Conservation (phyloP, 805 yeast genomes). For the Candida quercuum region DNA sequence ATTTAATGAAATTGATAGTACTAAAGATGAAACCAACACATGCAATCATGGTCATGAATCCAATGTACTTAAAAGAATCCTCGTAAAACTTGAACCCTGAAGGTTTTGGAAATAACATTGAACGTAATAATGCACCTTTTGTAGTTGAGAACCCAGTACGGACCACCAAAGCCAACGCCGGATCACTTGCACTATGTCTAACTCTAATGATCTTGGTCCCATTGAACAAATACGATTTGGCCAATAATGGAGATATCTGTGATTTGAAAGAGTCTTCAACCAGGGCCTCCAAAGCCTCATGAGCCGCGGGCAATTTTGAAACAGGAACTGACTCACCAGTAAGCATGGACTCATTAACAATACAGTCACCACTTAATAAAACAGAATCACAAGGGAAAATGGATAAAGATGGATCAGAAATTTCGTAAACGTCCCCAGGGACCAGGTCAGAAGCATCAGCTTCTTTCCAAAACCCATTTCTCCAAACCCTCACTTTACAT, state of each 20-base stretch:
- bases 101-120: constrained; percentile 96
- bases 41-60: constrained; percentile 88
- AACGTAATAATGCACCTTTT: constrained; percentile 87
- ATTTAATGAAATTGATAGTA: constrained; percentile 71
- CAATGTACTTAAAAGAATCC: constrained; percentile 94
- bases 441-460: constrained; percentile 73
- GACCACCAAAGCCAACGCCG: constrained; percentile 80
- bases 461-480: constrained; percentile 91
- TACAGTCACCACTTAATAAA: constrained; percentile 85
- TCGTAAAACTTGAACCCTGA: constrained; percentile 87
- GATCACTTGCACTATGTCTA: constrained; percentile 49
- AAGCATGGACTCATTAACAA: constrained; percentile 95
- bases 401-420: constrained; percentile 74
- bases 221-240: constrained; percentile 73
- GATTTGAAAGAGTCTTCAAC: constrained; percentile 50
- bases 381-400: constrained; percentile 87
- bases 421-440: constrained; percentile 94
- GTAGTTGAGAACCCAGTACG: constrained; percentile 94
- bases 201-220: constrained; percentile 90
- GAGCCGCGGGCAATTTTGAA: constrained; percentile 64
- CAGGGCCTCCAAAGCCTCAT: constrained; percentile 53
- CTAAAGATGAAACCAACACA: constrained; percentile 77
- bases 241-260: constrained; percentile 56
- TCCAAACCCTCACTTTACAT: constrained; percentile 84
- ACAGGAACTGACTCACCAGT: constrained; percentile 99